Percentiles rank a stretch among this genome's conserved stretches.
Conservation (phyloP, 2,329 filamentous ascomycete species). For the Scedosporium dehoogii region DNA sequence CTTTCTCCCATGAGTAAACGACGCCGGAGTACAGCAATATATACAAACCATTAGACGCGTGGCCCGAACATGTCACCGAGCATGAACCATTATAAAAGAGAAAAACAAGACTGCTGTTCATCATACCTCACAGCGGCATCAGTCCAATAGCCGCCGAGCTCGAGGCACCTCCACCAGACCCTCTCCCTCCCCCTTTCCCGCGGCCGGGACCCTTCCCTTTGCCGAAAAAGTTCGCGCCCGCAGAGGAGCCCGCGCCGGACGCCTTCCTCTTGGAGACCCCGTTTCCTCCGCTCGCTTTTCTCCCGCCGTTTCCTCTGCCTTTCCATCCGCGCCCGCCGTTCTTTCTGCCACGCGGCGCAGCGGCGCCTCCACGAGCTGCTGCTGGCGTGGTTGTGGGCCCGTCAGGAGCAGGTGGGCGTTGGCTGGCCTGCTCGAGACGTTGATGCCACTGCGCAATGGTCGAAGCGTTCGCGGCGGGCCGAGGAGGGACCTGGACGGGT, state of each 20-base stretch:
- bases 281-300: constrained; percentile 20
- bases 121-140: not conserved
- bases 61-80: not conserved
- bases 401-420: not conserved
- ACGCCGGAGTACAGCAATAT: no score
- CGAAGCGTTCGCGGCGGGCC: constrained; percentile 19
- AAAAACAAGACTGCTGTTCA: not conserved
- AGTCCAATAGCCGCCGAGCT: not conserved
- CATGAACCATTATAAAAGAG: not conserved
- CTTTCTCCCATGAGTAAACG: no score
- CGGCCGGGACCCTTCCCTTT: constrained; percentile 9
- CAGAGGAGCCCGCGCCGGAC: constrained; percentile 10
- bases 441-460: constrained; percentile 16
- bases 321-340: constrained; percentile 16
- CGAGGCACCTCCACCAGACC: constrained; percentile 3
- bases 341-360: constrained; percentile 18
- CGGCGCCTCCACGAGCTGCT: constrained; percentile 10
- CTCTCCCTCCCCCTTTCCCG: constrained; percentile 19
- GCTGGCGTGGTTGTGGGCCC: not conserved
- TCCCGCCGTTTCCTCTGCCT: constrained; percentile 12
- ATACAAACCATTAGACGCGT: no score
- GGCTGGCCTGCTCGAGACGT: constrained; percentile 14
- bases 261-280: constrained; percentile 12
- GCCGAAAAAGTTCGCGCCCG: constrained; percentile 13
- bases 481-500: constrained; percentile 25